These are phyloP conservation scores for Penicillium sp. DNA, from an alignment of 2,329 filamentous ascomycete species.

Conservation along the genomic window DNA sequence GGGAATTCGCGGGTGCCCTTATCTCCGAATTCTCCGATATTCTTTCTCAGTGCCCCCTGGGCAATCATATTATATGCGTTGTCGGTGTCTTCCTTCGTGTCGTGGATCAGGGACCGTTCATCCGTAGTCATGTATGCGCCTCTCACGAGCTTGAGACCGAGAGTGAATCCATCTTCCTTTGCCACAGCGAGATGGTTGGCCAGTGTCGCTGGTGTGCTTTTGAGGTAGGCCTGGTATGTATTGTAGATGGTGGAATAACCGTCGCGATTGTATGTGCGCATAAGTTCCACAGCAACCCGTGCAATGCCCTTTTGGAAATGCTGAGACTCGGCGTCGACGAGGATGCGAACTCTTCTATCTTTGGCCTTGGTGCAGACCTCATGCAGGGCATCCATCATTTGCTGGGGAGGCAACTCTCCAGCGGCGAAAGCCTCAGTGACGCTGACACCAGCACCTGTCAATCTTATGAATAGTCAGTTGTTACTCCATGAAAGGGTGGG, in stretches of 20 bases:
- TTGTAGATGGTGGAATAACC: constrained; percentile 70
- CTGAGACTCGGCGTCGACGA: constrained; percentile 85
- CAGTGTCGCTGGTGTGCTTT: constrained; percentile 59
- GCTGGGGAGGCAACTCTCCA: constrained; percentile 62
- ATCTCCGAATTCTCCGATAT: constrained; percentile 27
- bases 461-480: constrained; percentile 35
- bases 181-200: constrained; percentile 61
- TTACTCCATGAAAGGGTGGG: background rate
- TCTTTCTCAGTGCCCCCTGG: constrained; percentile 62
- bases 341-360: constrained; percentile 66
- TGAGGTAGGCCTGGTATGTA: constrained; percentile 77
- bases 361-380: constrained; percentile 61
- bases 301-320: constrained; percentile 77
- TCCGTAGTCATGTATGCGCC: constrained; percentile 73
- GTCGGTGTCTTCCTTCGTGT: constrained; percentile 71
- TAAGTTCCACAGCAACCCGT: constrained; percentile 74
- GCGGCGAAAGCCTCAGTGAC: constrained; percentile 65
- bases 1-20: constrained; percentile 49
- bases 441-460: constrained; percentile 76
- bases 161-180: constrained; percentile 59
- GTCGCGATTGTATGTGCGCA: constrained; percentile 71
- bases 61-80: constrained; percentile 70
- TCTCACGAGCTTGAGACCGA: constrained; percentile 74
- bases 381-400: constrained; percentile 69
- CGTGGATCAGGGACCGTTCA: constrained; percentile 67